Conservation (phyloP, 2,329 filamentous ascomycete species). For the Aureobasidium leucospermi region DNA sequence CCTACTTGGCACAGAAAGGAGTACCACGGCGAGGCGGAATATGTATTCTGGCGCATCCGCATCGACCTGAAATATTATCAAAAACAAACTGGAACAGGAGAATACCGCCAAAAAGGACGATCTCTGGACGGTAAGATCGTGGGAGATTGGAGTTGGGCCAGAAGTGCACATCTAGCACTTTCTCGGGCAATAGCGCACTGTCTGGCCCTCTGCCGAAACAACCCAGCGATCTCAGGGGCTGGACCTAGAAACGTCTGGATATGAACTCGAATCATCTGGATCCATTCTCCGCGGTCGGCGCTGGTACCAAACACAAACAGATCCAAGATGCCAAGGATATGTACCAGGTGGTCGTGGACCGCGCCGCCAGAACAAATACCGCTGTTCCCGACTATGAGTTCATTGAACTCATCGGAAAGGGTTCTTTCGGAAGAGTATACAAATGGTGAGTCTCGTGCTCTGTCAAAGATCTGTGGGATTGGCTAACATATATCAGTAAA, state of each 20-base stretch:
- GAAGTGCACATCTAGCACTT: background rate
- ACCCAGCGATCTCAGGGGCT: background rate
- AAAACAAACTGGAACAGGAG: background rate
- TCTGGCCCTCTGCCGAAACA: background rate
- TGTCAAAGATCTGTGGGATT: background rate
- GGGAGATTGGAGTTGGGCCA: background rate
- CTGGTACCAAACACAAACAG: slow-evolving; percentile 39
- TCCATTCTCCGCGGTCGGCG: slow-evolving; percentile 16
- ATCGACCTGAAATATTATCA: background rate
- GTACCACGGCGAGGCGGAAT: background rate
- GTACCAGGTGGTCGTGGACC: slow-evolving; percentile 56
- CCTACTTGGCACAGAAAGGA: background rate
- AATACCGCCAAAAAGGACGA: background rate
- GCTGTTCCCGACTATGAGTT: slow-evolving; percentile 61
- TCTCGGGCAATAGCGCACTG: slow-evolving; percentile 2
- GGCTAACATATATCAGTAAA: slow-evolving; percentile 25
- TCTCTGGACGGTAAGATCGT: background rate
- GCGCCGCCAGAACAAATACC: slow-evolving; percentile 52
- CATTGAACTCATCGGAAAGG: slow-evolving; percentile 66
- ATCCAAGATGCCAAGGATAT: slow-evolving; percentile 64
- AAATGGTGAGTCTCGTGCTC: slow-evolving; percentile 43
- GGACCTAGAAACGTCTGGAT: background rate
- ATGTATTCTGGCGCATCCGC: slow-evolving; percentile 6
- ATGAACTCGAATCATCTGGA: slow-evolving; percentile 26
- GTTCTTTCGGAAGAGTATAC: slow-evolving; percentile 67